A percentile compares a stretch with the other conserved stretches of the same genome.
Conservation (phyloP, 257 asterid species). For the Solanum virginianum region DNA sequence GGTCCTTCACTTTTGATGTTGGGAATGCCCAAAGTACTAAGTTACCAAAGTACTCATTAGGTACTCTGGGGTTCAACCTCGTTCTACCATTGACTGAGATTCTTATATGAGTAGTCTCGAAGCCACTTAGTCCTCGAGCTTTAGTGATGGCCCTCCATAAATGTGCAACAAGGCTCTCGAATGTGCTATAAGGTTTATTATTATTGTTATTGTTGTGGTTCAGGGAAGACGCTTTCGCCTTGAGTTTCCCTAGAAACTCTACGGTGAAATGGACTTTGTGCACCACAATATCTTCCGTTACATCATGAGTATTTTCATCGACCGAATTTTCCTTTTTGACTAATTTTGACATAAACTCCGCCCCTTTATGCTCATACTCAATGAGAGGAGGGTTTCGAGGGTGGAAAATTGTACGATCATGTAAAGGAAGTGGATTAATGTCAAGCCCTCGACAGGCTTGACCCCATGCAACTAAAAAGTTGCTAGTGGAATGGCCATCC, state of each 20-base stretch:
- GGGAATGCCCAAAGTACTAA: conserved; percentile 83
- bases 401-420: conserved; percentile 42
- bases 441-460: conserved; percentile 41
- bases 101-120: conserved; percentile 47
- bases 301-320: conserved; percentile 4
- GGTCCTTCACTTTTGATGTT: conserved; percentile 28
- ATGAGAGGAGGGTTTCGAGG: conserved; percentile 43
- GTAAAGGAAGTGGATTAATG: conserved; percentile 35
- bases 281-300: conserved; percentile 35
- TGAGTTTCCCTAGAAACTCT: conserved; percentile 47
- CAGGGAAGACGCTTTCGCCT: conserved; percentile 41
- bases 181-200: conserved; percentile 50
- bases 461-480: conserved; percentile 84
- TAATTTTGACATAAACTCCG: conserved; percentile 27
- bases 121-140: conserved; percentile 45
- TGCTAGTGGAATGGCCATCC: conserved; percentile 63
- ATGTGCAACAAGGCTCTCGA: conserved; percentile 75
- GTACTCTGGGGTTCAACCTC: conserved; percentile 46
- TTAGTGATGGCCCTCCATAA: conserved; percentile 63
- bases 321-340: conserved; percentile 21
- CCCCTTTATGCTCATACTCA: conserved; percentile 58
- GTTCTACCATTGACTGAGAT: conserved; percentile 68
- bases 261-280: conserved; percentile 46
- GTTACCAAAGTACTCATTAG: conserved; percentile 66
- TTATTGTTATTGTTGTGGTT: not conserved